These are phyloP conservation scores for Euptelea pleiosperma DNA, from an alignment of 164 flowering plant genomes.

Conservation along the genomic window DNA sequence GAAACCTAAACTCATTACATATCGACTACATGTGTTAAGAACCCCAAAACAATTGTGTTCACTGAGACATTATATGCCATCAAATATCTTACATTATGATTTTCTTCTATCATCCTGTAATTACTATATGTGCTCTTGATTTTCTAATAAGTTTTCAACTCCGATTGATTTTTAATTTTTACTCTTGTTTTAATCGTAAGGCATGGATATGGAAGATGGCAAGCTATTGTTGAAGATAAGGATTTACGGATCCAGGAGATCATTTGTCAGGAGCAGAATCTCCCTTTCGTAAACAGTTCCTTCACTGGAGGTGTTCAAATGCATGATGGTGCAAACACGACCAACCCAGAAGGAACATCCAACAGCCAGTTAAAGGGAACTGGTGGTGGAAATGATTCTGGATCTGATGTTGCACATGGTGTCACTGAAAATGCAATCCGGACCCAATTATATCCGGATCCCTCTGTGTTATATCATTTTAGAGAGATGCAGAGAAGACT, in stretches of 20 bases:
- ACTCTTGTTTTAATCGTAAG: conserved; percentile 27
- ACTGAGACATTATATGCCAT: too few relatives aligned
- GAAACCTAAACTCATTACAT: too few relatives aligned
- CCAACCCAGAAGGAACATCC: conserved; percentile 27
- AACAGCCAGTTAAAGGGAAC: conserved; percentile 28
- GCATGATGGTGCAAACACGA: conserved; percentile 33
- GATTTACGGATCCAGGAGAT: conserved; percentile 70
- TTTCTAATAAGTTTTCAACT: too few relatives aligned
- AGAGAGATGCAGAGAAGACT: conserved; percentile 90
- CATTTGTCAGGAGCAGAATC: conserved; percentile 83
- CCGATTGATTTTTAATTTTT: not conserved
- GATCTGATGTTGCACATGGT: conserved; percentile 38
- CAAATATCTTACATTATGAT: too few relatives aligned
- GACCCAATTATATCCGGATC: conserved; percentile 48
- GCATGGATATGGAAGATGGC: conserved; percentile 99
- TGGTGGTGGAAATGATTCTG: conserved; percentile 35
- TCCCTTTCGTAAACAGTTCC: conserved; percentile 51
- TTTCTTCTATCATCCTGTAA: not conserved
- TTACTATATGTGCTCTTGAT: not conserved
- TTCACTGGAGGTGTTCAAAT: conserved; percentile 44
- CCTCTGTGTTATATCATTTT: conserved; percentile 48
- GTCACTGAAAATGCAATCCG: conserved; percentile 38
- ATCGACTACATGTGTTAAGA: too few relatives aligned
- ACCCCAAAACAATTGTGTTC: too few relatives aligned
- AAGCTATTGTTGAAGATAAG: conserved; percentile 93